Evolutionary conservation across 2,329 filamentous ascomycete genomes (phyloP).

Genomic region (Xylaria arbuscula): DNA sequence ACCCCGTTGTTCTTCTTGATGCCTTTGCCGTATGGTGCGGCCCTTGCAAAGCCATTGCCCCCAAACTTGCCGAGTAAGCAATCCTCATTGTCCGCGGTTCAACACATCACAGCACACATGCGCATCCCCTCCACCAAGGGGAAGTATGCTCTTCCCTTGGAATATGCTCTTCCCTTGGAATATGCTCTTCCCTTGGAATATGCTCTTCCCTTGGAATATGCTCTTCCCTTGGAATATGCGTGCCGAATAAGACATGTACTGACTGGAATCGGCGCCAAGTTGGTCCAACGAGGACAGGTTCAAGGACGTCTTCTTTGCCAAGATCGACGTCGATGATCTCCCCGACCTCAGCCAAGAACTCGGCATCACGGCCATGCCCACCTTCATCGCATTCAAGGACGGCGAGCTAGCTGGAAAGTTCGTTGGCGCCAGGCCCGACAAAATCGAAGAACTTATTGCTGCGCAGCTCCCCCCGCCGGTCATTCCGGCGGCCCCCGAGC

Average conservation of each 20-base stretch:
- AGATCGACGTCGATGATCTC: conserved; percentile 90
- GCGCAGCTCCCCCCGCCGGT: conserved; percentile 1
- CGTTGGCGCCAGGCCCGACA: conserved; percentile 81
- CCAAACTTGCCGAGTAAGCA: conserved; percentile 73
- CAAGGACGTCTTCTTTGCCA: conserved; percentile 78
- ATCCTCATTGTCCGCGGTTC: background rate
- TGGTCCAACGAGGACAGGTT: conserved; percentile 68
- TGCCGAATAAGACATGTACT: conserved; percentile 10
- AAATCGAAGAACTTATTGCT: conserved; percentile 63
- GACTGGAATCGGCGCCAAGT: conserved; percentile 52
- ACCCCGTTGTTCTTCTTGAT: conserved; percentile 80
- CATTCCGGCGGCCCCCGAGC: no score
- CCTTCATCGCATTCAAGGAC: conserved; percentile 85
- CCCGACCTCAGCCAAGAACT: conserved; percentile 80
- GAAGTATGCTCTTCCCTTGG: background rate
- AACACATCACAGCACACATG: background rate
- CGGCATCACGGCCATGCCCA: conserved; percentile 90
- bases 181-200: no score
- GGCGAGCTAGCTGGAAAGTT: conserved; percentile 78
- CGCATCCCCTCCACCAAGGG: background rate
- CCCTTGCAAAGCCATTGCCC: conserved; percentile 91
- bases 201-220: no score
- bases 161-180: background rate
- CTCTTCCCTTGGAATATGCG: background rate
- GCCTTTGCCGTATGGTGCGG: conserved; percentile 93